Evolutionary conservation across 805 yeast species (phyloP).

Genomic region (Jamesozyma spencerorum): DNA sequence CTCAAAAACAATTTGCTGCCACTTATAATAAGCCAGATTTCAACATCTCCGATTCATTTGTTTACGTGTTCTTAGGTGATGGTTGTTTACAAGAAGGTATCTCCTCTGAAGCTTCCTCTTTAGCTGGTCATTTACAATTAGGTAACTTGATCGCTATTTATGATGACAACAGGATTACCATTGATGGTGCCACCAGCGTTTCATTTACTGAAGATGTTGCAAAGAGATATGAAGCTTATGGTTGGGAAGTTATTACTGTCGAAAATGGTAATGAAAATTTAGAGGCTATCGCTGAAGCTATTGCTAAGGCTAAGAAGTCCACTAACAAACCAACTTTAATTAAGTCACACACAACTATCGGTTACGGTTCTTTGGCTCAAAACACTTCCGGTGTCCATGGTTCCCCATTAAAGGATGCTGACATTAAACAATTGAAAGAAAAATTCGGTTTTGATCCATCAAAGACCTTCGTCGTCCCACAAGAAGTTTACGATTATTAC

Average conservation of each 20-base stretch:
- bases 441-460: constrained; percentile 84
- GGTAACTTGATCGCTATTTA: constrained; percentile 89
- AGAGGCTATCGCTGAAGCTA: constrained; percentile 59
- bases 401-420: constrained; percentile 90
- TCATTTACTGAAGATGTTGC: constrained; percentile 91
- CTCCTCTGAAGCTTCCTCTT: constrained; percentile 83
- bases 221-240: constrained; percentile 80
- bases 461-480: constrained; percentile 67
- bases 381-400: constrained; percentile 96
- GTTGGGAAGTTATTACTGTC: constrained; percentile 81
- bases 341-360: constrained; percentile 84
- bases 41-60: constrained; percentile 62
- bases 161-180: constrained; percentile 95
- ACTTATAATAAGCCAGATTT: constrained; percentile 83
- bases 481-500: constrained; percentile 71
- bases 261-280: constrained; percentile 74
- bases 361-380: constrained; percentile 76
- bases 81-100: constrained; percentile 99
- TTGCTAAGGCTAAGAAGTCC: constrained; percentile 71
- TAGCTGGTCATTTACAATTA: constrained; percentile 93
- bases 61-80: constrained; percentile 83
- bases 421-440: constrained; percentile 74
- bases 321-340: constrained; percentile 80
- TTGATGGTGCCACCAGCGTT: constrained; percentile 83
- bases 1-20: constrained; percentile 86